Base-by-base conservation (phyloP, 148 eudicot species). In the Cornus florida region DNA sequence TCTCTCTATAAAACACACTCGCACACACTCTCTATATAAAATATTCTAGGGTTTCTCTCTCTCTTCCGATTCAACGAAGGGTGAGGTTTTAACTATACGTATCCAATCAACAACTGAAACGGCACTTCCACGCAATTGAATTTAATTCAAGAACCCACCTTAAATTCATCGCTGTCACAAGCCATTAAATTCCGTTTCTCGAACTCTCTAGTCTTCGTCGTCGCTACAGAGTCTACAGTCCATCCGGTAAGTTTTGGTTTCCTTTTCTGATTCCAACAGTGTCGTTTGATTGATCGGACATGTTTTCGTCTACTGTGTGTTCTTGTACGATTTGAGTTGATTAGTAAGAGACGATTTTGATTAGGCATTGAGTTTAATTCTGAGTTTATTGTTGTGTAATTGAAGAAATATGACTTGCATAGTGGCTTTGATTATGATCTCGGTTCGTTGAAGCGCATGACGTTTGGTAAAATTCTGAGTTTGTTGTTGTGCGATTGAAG, bases 71-170 rank as follows among this genome's bases (percentile, higher is more conserved):
- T 57, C 64, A 57, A 57, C 64, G 22, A 57, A 57, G 64, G 64
- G 1, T 1, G 64, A 57, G 6, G 2, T 10, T 57, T 57, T 2
- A 4, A 57, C 64, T 57, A 4, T n/a, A 57, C 64, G 64, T 57
- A 57, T 57, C 38, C 38, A 35, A 75, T 75, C 73, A 69, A 68
- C 67, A 67, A 77, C 73, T 17, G 50, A 32, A 39, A 8, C 80
- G 70, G 69, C 69, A 78, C 39, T 35, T 43, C 39, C 65, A 64
- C 71, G 76, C 64, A 57, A 57, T 57, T 57, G 64, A 43, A 46
- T 48, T 71, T 35, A 35, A 35, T 35, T 35, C 59, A 22, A n/a
- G n/a, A 14, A 14, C 66, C 33, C 32, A 31, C 64, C 6, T 48
- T 20, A 77, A 46, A 67, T 48, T 50, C 79, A 17, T 67, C 65